Percentiles rank a stretch among this genome's conserved stretches.
phyloP scores from a whole-genome alignment of 176 grass and related monocot species.

The Triticum timopheevii region DNA sequence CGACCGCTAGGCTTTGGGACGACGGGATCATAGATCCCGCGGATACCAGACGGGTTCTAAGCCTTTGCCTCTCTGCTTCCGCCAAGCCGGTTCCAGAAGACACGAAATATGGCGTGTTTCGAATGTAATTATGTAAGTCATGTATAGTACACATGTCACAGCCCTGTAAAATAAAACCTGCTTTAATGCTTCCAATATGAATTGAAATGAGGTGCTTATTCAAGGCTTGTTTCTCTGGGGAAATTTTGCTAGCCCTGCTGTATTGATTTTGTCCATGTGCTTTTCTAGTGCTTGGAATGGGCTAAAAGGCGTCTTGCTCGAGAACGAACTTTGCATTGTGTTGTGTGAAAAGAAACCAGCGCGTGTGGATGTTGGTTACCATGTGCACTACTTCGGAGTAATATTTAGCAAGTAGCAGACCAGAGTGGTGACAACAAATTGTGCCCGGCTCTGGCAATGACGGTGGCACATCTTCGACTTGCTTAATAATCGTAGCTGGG shows the following conservation, averaged over 20 bases:
- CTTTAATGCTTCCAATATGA: not conserved
- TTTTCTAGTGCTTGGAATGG: not conserved
- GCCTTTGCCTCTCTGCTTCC: conserved; percentile 84
- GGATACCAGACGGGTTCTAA: conserved; percentile 76
- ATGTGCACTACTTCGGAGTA: no score
- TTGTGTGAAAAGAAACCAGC: no score
- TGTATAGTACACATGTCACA: not conserved
- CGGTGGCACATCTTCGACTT: no score
- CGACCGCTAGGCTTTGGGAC: conserved; percentile 92
- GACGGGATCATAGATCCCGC: conserved; percentile 92
- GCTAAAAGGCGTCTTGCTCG: no score
- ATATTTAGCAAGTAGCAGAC: no score
- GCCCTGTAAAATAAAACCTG: not conserved
- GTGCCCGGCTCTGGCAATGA: no score
- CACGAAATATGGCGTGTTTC: conserved; percentile 88
- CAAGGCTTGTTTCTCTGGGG: not conserved
- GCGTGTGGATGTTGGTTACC: no score
- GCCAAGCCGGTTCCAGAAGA: conserved; percentile 64
- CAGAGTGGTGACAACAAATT: no score
- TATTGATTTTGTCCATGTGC: not conserved
- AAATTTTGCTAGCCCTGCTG: not conserved
- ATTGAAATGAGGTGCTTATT: not conserved
- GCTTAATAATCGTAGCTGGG: no score
- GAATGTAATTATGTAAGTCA: conserved; percentile 43
- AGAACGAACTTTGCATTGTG: no score